Evolutionary conservation across 495 filamentous ascomycete species (phyloP), one percentile per base, ranked within the genome.

Genomic region (Hypoxylon fragiforme): DNA sequence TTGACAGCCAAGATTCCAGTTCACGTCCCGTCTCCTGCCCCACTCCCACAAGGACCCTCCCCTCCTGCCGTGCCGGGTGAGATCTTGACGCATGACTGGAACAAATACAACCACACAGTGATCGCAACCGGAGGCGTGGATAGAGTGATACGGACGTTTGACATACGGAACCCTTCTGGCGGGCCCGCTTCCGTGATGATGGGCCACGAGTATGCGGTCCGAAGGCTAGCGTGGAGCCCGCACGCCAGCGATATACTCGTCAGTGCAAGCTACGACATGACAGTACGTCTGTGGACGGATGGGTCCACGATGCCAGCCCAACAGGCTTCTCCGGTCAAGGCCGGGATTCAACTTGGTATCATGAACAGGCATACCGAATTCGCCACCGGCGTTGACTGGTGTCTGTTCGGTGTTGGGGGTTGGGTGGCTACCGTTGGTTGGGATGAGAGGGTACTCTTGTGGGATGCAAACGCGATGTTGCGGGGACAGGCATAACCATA

Each of bases 371-470:
- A 98, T 73, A 95, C 92, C 1, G 94, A 98, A 74, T 98, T 98
- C 69, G 91, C 85, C 21, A 96, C 89, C n/a, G 94, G 94, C 13
- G 89, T 97, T 7, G 94, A 97, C 66, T 98, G 94, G 94, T 97
- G 94, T 72, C 69, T 98, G 22, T 98, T 98, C 69, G 94, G 94
- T 4, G 84, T 81, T 13, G 92, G 96, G 57, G 94, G 95, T 2
- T 98, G 95, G 95, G 89, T 88, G 70, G 94, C 94, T 7, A 94
- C 85, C 65, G 85, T 85, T 5, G 90, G 90, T 0, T 98, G 95
- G 95, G 94, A 98, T 70, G 89, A 96, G 71, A 80, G 84, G 57
- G 73, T 98, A 24, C 78, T 91, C 65, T 83, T 97, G 7, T 98
- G 91, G 91, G 94, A 98, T 78, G 89, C 91, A 30, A 81, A 74